A percentile compares a stretch with the other conserved stretches of the same genome.
phyloP scores from a whole-genome alignment of 768 basidiomycete genomes.

The Podaxis sp. region DNA sequence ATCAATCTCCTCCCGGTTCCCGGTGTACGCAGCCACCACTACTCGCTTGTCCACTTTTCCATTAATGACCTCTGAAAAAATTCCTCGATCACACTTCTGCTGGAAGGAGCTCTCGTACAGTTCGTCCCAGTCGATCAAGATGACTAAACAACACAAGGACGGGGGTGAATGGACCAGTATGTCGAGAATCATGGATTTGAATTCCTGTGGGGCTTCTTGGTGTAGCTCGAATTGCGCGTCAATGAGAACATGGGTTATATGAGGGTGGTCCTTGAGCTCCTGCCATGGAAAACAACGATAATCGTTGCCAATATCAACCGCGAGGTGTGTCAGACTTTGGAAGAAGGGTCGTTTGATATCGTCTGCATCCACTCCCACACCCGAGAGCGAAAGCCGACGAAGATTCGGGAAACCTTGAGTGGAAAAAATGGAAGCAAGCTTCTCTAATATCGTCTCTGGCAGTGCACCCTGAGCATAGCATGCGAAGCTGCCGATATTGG shows the following conservation, averaged over 20 bases:
- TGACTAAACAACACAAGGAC: not conserved
- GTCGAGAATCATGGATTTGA: not conserved
- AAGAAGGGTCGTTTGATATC: not conserved
- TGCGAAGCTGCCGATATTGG: not conserved
- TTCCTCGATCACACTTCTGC: not conserved
- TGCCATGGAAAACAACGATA: not conserved
- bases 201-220: not conserved
- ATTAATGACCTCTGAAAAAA: slow-evolving; percentile 2
- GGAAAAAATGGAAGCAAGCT: not conserved
- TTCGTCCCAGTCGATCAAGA: slow-evolving; percentile 2
- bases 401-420: not conserved
- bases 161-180: not conserved
- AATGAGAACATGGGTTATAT: slow-evolving; percentile 1
- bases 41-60: not conserved
- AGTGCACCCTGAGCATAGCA: slow-evolving; percentile 3
- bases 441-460: not conserved
- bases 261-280: not conserved
- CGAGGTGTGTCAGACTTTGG: not conserved
- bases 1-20: slow-evolving; percentile 2
- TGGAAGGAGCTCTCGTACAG: slow-evolving; percentile 5
- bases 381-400: not conserved
- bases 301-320: slow-evolving; percentile 1
- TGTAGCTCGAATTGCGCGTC: slow-evolving; percentile 1
- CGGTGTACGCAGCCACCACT: not conserved
- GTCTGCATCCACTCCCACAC: not conserved